Conservation (phyloP, 2,329 filamentous ascomycete genomes). For the Hortaea sp. region DNA sequence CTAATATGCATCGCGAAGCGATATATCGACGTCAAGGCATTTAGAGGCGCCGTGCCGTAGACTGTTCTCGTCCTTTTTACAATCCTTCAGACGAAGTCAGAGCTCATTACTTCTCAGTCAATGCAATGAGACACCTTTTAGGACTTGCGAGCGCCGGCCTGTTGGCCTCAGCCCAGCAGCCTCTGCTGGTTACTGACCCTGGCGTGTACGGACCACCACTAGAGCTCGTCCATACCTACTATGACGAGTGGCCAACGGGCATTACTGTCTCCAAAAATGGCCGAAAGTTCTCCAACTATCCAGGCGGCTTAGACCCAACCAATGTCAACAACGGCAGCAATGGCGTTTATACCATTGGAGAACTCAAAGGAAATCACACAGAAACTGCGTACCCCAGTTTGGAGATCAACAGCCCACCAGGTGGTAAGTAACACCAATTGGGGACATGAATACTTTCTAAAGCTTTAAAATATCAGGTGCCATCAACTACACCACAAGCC, state of each 20-base stretch:
- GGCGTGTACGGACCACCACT: slow-evolving; percentile 31
- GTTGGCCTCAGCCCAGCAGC: slow-evolving; percentile 1
- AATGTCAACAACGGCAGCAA: slow-evolving; percentile 29
- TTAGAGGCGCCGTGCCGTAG: too few relatives aligned
- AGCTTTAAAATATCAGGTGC: slow-evolving; percentile 22
- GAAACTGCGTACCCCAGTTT: slow-evolving; percentile 34
- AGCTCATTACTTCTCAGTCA: too few relatives aligned
- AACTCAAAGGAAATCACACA: slow-evolving; percentile 34
- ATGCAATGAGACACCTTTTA: neutral
- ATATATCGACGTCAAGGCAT: too few relatives aligned
- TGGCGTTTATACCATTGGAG: slow-evolving; percentile 37
- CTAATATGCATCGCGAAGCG: too few relatives aligned
- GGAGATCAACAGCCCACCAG: slow-evolving; percentile 39
- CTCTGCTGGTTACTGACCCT: slow-evolving; percentile 3
- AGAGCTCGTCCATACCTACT: slow-evolving; percentile 42
- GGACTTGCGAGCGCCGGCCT: neutral
- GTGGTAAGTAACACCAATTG: slow-evolving; percentile 4
- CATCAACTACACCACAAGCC: slow-evolving; percentile 42
- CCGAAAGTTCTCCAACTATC: slow-evolving; percentile 44
- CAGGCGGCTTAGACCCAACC: slow-evolving; percentile 37
- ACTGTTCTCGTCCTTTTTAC: too few relatives aligned
- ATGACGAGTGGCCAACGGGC: slow-evolving; percentile 42
- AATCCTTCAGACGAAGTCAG: too few relatives aligned
- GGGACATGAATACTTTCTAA: neutral
- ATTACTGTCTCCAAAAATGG: slow-evolving; percentile 43